Conservation (phyloP, 2,329 filamentous ascomycete species). For the Trichophyton equinum region DNA sequence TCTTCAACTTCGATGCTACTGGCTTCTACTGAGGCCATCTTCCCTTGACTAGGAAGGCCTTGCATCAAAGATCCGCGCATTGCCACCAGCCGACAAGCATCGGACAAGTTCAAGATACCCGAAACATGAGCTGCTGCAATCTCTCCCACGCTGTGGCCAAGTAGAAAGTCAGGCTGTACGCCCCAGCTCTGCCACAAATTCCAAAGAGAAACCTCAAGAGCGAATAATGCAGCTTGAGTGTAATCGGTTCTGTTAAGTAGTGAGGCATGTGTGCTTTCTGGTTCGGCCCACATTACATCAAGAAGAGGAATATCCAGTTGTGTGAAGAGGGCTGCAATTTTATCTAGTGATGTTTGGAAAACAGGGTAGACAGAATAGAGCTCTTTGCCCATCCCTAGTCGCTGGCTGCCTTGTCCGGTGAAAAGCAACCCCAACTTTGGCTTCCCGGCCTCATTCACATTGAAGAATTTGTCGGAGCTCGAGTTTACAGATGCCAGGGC, state of each 20-base stretch:
- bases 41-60: not conserved
- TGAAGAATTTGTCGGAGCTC: not conserved
- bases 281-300: slow-evolving; percentile 15
- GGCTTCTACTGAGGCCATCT: slow-evolving; percentile 2
- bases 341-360: slow-evolving; percentile 46
- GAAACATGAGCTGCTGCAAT: slow-evolving; percentile 28
- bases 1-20: not conserved
- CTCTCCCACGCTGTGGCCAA: slow-evolving; percentile 30
- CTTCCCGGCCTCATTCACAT: slow-evolving; percentile 1
- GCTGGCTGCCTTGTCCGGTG: slow-evolving; percentile 32
- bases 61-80: slow-evolving; percentile 3
- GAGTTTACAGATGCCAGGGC: not conserved
- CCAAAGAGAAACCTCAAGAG: slow-evolving; percentile 32
- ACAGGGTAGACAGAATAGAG: slow-evolving; percentile 49
- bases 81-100: slow-evolving; percentile 14
- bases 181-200: slow-evolving; percentile 23
- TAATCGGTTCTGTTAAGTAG: slow-evolving; percentile 16
- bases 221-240: slow-evolving; percentile 30
- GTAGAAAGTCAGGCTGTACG: slow-evolving; percentile 17
- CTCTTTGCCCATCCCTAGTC: slow-evolving; percentile 33
- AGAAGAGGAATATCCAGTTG: slow-evolving; percentile 19
- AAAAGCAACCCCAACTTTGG: slow-evolving; percentile 19
- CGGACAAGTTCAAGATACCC: slow-evolving; percentile 24
- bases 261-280: slow-evolving; percentile 28
- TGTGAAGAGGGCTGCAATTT: slow-evolving; percentile 16